Evolutionary conservation across 1,284 basidiomycete genomes (phyloP), one percentile per base, ranked within the genome.

Genomic region (Earliella scabrosa): DNA sequence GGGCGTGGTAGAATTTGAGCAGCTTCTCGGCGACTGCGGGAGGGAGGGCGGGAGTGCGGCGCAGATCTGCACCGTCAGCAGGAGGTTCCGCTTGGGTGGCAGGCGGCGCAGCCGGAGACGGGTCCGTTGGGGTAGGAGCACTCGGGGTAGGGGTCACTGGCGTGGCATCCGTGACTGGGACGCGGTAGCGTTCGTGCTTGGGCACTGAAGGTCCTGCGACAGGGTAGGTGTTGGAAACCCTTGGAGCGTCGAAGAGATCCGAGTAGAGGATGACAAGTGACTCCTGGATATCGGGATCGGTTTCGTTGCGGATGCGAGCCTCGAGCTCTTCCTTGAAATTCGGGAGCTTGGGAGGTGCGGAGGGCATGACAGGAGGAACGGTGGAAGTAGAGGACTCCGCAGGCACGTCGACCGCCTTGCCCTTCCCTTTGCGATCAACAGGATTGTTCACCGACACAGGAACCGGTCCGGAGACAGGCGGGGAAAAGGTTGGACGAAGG

Each of bases 21-120:
- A 64, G 55, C 55, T 64, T 65, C 38, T 54, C 60, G 7, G 65
- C 64, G 24, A 63, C 52, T 6, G 59, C 55, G 38, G 64, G 61
- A 13, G 64, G 53, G 32, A 67, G 49, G 1, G 63, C 66, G 13
- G 61, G 63, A 2, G 55, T 61, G 32, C 67, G 63, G 41, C 63
- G 63, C 4, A 68, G 58, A 14, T 52, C 13, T 0, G 62, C 53
- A 29, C 62, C 60, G 5, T 60, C 54, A 10, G 39, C 14, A 14
- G 45, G 23, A 21, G 51, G 23, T 3, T 21, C 21, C n/a, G 38
- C 18, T n/a, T 32, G 20, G 11, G 24, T n/a, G 6, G 40, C 2
- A 16, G 53, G 20, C 20, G 34, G 1, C 24, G 40, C 10, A 10
- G 39, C 16, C 3, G 18, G 39, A 10, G 4, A 5, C 21, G 2